These are phyloP conservation scores for Penicillium sp. DNA, from an alignment of 2,329 filamentous ascomycete species.

Conservation along the genomic window DNA sequence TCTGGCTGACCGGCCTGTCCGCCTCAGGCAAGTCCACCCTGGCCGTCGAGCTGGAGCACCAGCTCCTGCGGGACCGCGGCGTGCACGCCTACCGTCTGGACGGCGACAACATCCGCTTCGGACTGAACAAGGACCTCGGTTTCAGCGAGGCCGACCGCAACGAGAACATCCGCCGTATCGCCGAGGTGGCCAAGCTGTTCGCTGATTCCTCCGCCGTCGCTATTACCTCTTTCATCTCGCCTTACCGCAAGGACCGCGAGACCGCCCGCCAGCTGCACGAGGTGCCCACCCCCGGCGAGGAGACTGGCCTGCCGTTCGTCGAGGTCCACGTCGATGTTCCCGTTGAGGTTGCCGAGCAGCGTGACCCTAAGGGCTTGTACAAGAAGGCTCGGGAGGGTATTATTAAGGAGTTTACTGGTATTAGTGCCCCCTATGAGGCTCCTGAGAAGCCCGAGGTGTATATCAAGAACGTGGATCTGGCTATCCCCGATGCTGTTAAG, in stretches of 20 bases:
- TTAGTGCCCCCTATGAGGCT: slow-evolving; percentile 93
- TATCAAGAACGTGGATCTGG: slow-evolving; percentile 80
- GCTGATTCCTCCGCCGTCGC: slow-evolving; percentile 87
- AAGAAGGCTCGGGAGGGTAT: slow-evolving; percentile 93
- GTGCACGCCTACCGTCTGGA: slow-evolving; percentile 90
- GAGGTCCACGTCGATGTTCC: slow-evolving; percentile 94
- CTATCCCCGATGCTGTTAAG: slow-evolving; percentile 85
- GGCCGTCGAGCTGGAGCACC: slow-evolving; percentile 94
- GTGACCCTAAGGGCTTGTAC: slow-evolving; percentile 96
- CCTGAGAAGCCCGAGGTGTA: slow-evolving; percentile 85
- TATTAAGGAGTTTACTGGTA: slow-evolving; percentile 97
- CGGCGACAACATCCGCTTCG: slow-evolving; percentile 98
- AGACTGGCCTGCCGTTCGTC: slow-evolving; percentile 77
- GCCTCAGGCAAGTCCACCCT: slow-evolving; percentile 98
- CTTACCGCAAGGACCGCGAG: slow-evolving; percentile 85
- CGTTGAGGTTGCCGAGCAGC: slow-evolving; percentile 88
- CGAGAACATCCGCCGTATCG: slow-evolving; percentile 97
- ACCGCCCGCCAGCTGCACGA: slow-evolving; percentile 81
- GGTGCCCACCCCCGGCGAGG: slow-evolving; percentile 63
- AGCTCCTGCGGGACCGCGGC: slow-evolving; percentile 76
- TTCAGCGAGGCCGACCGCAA: slow-evolving; percentile 93
- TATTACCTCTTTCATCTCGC: slow-evolving; percentile 95
- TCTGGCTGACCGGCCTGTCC: slow-evolving; percentile 97
- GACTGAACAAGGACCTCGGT: slow-evolving; percentile 95
- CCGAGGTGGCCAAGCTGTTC: slow-evolving; percentile 96